Base-by-base conservation (phyloP, 2,329 filamentous ascomycete genomes). In the Teratosphaeria epicoccoides region DNA sequence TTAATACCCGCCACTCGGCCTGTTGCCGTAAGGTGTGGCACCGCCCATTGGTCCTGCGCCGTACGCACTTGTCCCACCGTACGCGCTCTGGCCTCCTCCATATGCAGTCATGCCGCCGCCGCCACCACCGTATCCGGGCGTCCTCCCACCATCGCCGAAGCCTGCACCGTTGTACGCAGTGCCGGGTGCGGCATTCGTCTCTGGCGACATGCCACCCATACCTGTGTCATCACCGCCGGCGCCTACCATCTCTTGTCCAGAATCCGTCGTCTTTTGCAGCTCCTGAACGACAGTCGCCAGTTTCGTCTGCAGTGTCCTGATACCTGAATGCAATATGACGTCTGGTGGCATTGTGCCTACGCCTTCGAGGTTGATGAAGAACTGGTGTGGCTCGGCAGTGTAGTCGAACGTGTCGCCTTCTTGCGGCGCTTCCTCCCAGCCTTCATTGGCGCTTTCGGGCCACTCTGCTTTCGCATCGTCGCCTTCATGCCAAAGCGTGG, bases 331-430 rank as follows among this genome's bases (percentile, higher is more conserved):
- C 49, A 98, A 82, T 61, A 97, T 93, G 56, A 82, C 79, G 64
- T 98, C 91, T 0, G 93, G 91, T 25, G 93, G 87, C 55, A 97
- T 81, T 61, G 84, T 87, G 29, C 93, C 93, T 33, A 87, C 84
- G 46, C 86, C 85, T 70, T 98, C 93, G 46, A 98, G 85, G 65
- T 96, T 89, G 64, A 91, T 86, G 75, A 96, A 98, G 76, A 96
- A 98, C 59, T 63, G 60, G 20, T 59, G 78, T 4, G 93, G 91
- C 22, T 85, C 80, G 9, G 89, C 91, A 62, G 95, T 85, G 70
- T 88, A 97, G 72, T 97, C 84, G 70, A 97, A 97, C 0, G 83
- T 79, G 62, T 94, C 87, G 60, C 88, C 88, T 58, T 93, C 86
- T 59, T 86, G 81, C 0, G 83, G 79, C 7, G 86, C 83, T 48